These are phyloP conservation scores for Grigorovia transvaalensis DNA, from an alignment of 805 yeast genomes.

Conservation along the genomic window DNA sequence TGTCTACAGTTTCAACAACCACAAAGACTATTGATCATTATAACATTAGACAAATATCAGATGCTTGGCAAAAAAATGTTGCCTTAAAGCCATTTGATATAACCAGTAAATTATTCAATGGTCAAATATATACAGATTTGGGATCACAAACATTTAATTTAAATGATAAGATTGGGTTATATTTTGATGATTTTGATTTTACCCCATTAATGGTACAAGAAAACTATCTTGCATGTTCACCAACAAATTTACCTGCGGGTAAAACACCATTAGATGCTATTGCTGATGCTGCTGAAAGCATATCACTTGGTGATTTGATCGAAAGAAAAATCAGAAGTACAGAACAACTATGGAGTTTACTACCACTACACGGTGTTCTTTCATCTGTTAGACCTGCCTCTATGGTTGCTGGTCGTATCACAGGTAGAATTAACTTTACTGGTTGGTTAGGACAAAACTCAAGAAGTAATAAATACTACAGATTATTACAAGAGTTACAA, in stretches of 20 bases:
- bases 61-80: constrained; percentile 83
- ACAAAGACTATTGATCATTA: constrained; percentile 45
- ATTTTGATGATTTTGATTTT: constrained; percentile 89
- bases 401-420: constrained; percentile 58
- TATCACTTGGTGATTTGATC: constrained; percentile 75
- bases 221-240: constrained; percentile 66
- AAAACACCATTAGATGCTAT: constrained; percentile 49
- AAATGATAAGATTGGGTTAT: constrained; percentile 76
- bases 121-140: constrained; percentile 41
- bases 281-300: constrained; percentile 74
- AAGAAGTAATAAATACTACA: constrained; percentile 62
- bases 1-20: constrained; percentile 76
- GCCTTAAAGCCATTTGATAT: constrained; percentile 89
- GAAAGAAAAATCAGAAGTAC: constrained; percentile 77
- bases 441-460: constrained; percentile 88
- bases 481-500: constrained; percentile 78
- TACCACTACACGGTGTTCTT: constrained; percentile 83
- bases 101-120: constrained; percentile 53
- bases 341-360: constrained; percentile 87
- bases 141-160: constrained; percentile 42
- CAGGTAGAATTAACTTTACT: constrained; percentile 68
- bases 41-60: constrained; percentile 52
- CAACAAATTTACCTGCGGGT: constrained; percentile 36
- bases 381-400: constrained; percentile 77
- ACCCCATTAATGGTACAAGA: constrained; percentile 95